Conservation (phyloP, 1,284 basidiomycete species). For the Boletus semigastroideus region DNA sequence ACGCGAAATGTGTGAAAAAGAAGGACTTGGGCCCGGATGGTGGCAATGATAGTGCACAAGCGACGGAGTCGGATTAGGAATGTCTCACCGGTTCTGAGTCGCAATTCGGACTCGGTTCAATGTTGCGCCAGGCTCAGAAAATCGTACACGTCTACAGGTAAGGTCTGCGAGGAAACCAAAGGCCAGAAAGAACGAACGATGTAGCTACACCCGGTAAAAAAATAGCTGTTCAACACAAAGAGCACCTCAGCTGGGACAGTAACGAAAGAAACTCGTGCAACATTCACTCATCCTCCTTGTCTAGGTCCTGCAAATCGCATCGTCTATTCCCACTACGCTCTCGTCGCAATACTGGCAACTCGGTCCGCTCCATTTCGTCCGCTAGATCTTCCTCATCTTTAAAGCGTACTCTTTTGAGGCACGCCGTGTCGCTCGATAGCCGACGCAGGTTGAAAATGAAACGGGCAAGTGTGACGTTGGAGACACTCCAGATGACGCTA, state of each 20-base stretch:
- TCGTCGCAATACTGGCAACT: conserved; percentile 6
- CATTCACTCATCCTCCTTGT: background rate
- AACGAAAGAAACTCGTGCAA: background rate
- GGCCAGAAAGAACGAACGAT: background rate
- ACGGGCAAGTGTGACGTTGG: conserved; percentile 37
- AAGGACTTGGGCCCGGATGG: too few relatives aligned
- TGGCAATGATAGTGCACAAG: too few relatives aligned
- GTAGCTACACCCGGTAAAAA: background rate
- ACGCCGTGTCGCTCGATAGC: conserved; percentile 2
- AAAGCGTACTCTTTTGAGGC: background rate
- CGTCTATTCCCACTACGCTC: background rate
- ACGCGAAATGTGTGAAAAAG: too few relatives aligned
- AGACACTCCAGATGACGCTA: conserved; percentile 42
- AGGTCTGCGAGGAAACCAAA: too few relatives aligned
- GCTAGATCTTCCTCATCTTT: background rate
- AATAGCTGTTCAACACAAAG: background rate
- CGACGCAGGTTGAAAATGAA: conserved; percentile 40
- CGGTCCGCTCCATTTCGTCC: conserved; percentile 3
- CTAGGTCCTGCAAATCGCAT: background rate
- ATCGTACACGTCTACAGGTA: too few relatives aligned
- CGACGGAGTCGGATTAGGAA: too few relatives aligned
- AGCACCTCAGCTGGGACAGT: background rate
- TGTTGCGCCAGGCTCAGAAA: too few relatives aligned
- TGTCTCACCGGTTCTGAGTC: too few relatives aligned
- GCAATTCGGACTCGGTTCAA: too few relatives aligned